Conservation (phyloP, 345 rosid species). For the Murraya koenigii region DNA sequence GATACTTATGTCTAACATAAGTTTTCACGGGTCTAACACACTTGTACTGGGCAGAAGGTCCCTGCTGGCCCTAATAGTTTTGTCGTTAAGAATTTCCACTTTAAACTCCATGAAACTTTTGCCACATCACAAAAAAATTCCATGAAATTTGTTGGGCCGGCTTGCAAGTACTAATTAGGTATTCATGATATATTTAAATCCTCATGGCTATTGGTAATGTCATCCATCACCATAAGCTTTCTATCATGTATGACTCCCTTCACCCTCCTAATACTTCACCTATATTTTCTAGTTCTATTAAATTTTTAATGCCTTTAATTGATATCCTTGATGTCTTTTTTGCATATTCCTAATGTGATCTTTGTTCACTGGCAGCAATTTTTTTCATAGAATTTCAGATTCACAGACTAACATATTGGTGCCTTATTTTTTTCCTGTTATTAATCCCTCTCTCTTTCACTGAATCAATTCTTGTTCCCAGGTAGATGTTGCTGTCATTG, state of each 20-base stretch:
- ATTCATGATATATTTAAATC: background rate
- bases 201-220: background rate
- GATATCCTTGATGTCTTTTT: background rate
- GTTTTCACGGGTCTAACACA: too few relatives aligned
- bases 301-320: background rate
- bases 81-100: background rate
- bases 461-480: constrained; percentile 27
- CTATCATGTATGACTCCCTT: background rate
- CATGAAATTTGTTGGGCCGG: background rate
- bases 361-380: background rate
- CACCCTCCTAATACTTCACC: background rate
- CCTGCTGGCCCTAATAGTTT: background rate
- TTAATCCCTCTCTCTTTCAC: background rate
- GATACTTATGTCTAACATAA: too few relatives aligned
- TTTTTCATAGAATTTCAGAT: background rate
- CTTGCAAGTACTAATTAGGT: background rate
- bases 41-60: background rate
- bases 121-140: too few relatives aligned
- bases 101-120: background rate
- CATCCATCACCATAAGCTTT: background rate
- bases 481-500: constrained; percentile 91
- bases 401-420: background rate
- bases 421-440: background rate
- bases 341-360: background rate
- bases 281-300: background rate